Evolutionary conservation across 2,329 filamentous ascomycete species (phyloP).

Genomic region (Teratosphaeria epicoccoides): DNA sequence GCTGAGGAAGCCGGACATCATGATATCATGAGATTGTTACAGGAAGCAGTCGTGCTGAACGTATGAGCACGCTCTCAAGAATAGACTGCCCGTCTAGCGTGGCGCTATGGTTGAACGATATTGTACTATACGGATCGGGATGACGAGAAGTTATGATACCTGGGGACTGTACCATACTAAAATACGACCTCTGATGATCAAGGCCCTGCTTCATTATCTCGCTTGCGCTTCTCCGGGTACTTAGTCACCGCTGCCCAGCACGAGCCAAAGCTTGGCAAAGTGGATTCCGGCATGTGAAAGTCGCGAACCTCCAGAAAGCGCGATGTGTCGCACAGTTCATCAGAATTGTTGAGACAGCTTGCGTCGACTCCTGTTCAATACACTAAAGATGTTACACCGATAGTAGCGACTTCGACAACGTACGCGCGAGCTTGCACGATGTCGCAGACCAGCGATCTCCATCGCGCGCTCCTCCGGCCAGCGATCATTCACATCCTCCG

Average conservation of each 20-base stretch:
- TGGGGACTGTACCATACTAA: not conserved
- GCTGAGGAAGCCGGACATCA: conserved; percentile 11
- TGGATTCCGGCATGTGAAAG: not conserved
- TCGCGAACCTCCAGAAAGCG: not conserved
- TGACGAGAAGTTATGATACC: not conserved
- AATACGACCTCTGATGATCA: not conserved
- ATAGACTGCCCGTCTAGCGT: not conserved
- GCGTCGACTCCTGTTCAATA: not conserved
- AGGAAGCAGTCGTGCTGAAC: conserved; percentile 2
- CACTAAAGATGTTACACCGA: not conserved
- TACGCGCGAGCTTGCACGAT: conserved; percentile 3
- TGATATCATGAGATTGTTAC: conserved; percentile 11
- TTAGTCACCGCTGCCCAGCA: not conserved
- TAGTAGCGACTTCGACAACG: not conserved
- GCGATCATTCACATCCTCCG: conserved; percentile 84
- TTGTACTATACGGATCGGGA: not conserved
- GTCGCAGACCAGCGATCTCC: conserved; percentile 34
- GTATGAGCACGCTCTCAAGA: not conserved
- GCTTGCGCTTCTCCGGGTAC: not conserved
- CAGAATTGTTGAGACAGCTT: not conserved
- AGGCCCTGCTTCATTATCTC: not conserved
- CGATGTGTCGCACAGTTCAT: not conserved
- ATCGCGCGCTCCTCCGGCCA: conserved; percentile 74
- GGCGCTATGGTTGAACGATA: not conserved
- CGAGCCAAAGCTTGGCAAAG: not conserved